phyloP scores from a whole-genome alignment of 2,329 filamentous ascomycete species.

The Fusarium buxicola region DNA sequence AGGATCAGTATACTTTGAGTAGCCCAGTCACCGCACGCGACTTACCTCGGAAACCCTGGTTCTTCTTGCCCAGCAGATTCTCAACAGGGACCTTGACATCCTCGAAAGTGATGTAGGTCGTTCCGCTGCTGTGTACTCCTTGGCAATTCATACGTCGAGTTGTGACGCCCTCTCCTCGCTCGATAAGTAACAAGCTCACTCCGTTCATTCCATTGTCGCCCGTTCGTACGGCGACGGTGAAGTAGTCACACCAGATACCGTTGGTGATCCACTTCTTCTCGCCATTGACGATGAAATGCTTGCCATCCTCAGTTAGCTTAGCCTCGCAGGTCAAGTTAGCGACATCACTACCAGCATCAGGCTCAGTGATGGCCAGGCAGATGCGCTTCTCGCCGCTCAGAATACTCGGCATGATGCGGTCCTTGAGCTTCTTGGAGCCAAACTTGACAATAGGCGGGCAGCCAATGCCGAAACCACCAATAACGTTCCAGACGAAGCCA shows the following conservation, averaged over 20 bases:
- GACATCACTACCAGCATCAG: slow-evolving; percentile 93
- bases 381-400: slow-evolving; percentile 95
- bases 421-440: slow-evolving; percentile 83
- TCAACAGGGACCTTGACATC: slow-evolving; percentile 99
- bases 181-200: slow-evolving; percentile 89
- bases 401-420: slow-evolving; percentile 90
- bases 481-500: slow-evolving; percentile 95
- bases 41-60: slow-evolving; percentile 90
- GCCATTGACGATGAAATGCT: slow-evolving; percentile 99
- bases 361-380: slow-evolving; percentile 97
- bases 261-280: slow-evolving; percentile 99
- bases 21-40: neutral
- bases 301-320: slow-evolving; percentile 93
- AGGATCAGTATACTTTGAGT: slow-evolving; percentile 25
- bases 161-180: slow-evolving; percentile 88
- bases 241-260: slow-evolving; percentile 96
- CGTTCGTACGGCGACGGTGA: slow-evolving; percentile 95
- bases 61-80: slow-evolving; percentile 97
- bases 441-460: slow-evolving; percentile 93
- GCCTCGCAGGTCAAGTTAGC: slow-evolving; percentile 96
- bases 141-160: slow-evolving; percentile 98
- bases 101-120: slow-evolving; percentile 97
- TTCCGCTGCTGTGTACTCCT: slow-evolving; percentile 90
- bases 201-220: slow-evolving; percentile 92
- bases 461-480: slow-evolving; percentile 97